These are phyloP conservation scores for Podosphaera aphanis DNA, from an alignment of 2,329 filamentous ascomycete genomes.

Conservation along the genomic window DNA sequence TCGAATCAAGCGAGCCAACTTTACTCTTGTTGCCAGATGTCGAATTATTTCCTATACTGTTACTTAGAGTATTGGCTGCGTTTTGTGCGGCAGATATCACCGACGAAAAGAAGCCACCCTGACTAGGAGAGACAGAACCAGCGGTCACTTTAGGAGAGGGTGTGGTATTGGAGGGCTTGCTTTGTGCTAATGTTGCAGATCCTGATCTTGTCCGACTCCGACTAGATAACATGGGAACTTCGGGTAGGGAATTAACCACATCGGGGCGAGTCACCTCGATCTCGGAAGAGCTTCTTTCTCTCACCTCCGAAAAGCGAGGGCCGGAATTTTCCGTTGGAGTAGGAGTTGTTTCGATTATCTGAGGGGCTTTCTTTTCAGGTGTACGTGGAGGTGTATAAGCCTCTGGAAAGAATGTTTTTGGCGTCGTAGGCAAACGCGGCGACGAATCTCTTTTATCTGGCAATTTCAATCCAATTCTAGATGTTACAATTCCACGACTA, in stretches of 20 bases:
- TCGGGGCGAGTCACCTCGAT: conserved; percentile 17
- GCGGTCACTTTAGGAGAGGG: conserved; percentile 40
- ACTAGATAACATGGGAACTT: conserved; percentile 53
- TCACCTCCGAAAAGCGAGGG: conserved; percentile 10
- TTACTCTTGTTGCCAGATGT: conserved; percentile 25
- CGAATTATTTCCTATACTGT: conserved; percentile 45
- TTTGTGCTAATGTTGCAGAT: conserved; percentile 32
- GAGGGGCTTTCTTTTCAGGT: conserved; percentile 19
- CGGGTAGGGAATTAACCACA: conserved; percentile 37
- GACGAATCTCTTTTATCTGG: conserved; percentile 10
- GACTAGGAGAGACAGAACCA: conserved; percentile 26
- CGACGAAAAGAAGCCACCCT: conserved; percentile 70
- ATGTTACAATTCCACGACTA: conserved; percentile 13
- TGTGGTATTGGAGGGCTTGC: conserved; percentile 64
- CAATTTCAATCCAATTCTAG: conserved; percentile 13
- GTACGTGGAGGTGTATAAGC: conserved; percentile 12
- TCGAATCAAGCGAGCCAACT: conserved; percentile 15
- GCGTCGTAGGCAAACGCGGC: conserved; percentile 6
- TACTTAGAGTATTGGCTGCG: conserved; percentile 55
- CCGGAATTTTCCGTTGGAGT: conserved; percentile 29
- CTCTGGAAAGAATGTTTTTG: conserved; percentile 11
- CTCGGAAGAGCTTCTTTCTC: conserved; percentile 10
- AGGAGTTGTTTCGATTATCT: conserved; percentile 43
- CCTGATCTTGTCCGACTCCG: conserved; percentile 36
- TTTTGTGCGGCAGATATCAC: conserved; percentile 85